These are phyloP conservation scores for Gentiana macrophylla DNA, from an alignment of 257 asterid genomes.

Conservation along the genomic window DNA sequence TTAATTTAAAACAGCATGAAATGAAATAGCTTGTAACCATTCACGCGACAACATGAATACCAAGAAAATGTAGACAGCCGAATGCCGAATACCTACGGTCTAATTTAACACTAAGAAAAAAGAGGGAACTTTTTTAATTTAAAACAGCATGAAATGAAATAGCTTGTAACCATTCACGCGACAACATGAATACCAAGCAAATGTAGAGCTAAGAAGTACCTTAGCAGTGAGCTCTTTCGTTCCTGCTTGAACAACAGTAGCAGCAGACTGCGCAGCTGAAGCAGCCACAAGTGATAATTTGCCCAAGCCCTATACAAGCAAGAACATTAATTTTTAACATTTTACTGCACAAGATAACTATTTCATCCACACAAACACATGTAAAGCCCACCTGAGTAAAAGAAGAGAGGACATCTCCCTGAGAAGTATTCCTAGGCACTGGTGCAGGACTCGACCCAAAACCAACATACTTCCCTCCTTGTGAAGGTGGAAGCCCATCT, in stretches of 20 bases:
- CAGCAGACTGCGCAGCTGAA: slow-evolving; percentile 83
- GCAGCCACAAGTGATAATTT: slow-evolving; percentile 77
- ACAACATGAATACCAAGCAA: background rate
- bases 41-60: too few relatives aligned
- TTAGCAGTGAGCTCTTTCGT: slow-evolving; percentile 71
- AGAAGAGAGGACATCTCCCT: slow-evolving; percentile 71
- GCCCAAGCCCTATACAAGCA: slow-evolving; percentile 62
- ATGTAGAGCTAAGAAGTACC: slow-evolving; percentile 25
- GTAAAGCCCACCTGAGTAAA: slow-evolving; percentile 50
- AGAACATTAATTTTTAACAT: background rate
- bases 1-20: too few relatives aligned
- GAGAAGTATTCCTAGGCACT: slow-evolving; percentile 24
- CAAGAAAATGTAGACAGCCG: background rate
- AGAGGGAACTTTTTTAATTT: too few relatives aligned
- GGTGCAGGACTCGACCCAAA: slow-evolving; percentile 69
- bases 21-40: too few relatives aligned
- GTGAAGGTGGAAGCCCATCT: slow-evolving; percentile 82
- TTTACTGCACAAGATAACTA: too few relatives aligned
- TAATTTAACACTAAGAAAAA: too few relatives aligned
- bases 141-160: too few relatives aligned
- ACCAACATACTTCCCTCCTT: slow-evolving; percentile 93
- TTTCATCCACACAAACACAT: too few relatives aligned
- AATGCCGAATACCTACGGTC: too few relatives aligned
- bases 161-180: too few relatives aligned
- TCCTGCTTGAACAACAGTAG: slow-evolving; percentile 81